Evolutionary conservation across 148 eudicot species (phyloP).

Genomic region (Fallopia convolvulus): DNA sequence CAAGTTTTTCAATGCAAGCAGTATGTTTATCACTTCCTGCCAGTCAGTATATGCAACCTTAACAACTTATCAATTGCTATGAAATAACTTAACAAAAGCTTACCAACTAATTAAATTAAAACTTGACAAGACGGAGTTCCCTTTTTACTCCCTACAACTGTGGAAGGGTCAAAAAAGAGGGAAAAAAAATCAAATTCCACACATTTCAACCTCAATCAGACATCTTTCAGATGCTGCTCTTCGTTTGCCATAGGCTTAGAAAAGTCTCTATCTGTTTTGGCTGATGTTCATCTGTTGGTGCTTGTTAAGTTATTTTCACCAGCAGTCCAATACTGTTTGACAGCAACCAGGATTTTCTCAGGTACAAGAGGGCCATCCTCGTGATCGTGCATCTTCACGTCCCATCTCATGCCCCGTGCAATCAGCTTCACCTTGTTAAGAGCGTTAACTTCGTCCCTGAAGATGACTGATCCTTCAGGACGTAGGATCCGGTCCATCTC

Average conservation of each 20-base stretch:
- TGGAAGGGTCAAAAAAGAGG: slow-evolving; percentile 1
- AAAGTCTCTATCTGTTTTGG: neutral
- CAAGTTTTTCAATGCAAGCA: neutral
- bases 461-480: slow-evolving; percentile 70
- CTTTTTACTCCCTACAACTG: slow-evolving; percentile 4
- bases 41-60: neutral
- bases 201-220: slow-evolving; percentile 4
- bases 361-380: slow-evolving; percentile 89
- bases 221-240: slow-evolving; percentile 10
- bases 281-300: slow-evolving; percentile 6
- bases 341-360: slow-evolving; percentile 53
- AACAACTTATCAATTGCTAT: slow-evolving; percentile 5
- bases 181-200: neutral
- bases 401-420: slow-evolving; percentile 78
- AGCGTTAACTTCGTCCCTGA: slow-evolving; percentile 67
- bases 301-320: slow-evolving; percentile 31
- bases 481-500: slow-evolving; percentile 88
- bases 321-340: slow-evolving; percentile 67
- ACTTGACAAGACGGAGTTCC: neutral
- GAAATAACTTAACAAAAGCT: neutral
- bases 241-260: neutral
- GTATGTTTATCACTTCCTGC: neutral
- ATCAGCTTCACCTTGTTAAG: slow-evolving; percentile 59
- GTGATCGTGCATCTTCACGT: slow-evolving; percentile 65
- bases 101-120: neutral